Conservation (phyloP, 805 yeast species). For the Kazachstania taianensis region DNA sequence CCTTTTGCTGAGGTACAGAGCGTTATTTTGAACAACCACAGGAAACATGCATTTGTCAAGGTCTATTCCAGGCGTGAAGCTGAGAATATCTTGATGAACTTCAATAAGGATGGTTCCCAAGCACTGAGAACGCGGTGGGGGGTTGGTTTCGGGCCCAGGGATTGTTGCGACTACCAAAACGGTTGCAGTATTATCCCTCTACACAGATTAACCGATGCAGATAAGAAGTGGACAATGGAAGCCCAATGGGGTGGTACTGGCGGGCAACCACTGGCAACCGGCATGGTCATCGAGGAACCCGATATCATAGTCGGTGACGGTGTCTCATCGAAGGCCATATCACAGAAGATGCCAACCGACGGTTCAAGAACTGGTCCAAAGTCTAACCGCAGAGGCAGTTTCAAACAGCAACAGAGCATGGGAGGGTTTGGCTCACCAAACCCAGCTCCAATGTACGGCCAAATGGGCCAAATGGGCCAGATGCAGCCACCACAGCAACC, state of each 20-base stretch:
- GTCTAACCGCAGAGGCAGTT: constrained; percentile 38
- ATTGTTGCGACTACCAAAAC: constrained; percentile 88
- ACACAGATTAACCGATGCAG: constrained; percentile 86
- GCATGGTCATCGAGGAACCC: constrained; percentile 88
- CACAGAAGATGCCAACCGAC: constrained; percentile 87
- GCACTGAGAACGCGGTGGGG: constrained; percentile 92
- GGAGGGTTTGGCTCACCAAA: constrained; percentile 2
- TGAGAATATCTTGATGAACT: constrained; percentile 63
- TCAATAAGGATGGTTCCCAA: constrained; percentile 55
- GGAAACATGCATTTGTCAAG: constrained; percentile 94
- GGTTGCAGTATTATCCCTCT: constrained; percentile 86
- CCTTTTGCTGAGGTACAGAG: constrained; percentile 91
- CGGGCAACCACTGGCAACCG: constrained; percentile 68
- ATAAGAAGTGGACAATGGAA: constrained; percentile 72
- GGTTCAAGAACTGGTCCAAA: constrained; percentile 78
- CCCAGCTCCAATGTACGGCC: constrained; percentile 3
- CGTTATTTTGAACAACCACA: constrained; percentile 73
- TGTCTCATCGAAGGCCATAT: constrained; percentile 82
- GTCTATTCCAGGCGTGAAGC: constrained; percentile 90
- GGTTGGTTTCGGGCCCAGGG: constrained; percentile 97
- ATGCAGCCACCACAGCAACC: constrained; percentile 12
- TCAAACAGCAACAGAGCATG: constrained; percentile 6
- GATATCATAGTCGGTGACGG: constrained; percentile 96
- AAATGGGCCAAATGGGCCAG: constrained; percentile 11
- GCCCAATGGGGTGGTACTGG: constrained; percentile 99